Evolutionary conservation across 306 rosid genomes (phyloP).

Genomic region (Vigna angularis): DNA sequence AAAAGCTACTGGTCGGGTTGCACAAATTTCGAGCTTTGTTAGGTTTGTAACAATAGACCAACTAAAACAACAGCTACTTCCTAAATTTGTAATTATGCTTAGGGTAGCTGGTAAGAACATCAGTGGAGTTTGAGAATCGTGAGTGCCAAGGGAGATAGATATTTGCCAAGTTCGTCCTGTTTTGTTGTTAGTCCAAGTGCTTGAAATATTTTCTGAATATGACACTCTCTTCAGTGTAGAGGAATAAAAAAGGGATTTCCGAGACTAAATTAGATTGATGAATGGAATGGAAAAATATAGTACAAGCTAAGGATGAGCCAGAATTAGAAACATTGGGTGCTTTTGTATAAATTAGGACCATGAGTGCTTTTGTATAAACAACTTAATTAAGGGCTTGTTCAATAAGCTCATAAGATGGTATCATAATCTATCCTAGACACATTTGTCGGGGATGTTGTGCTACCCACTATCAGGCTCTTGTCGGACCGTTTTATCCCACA

Average conservation of each 20-base stretch:
- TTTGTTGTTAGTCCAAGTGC: constrained; percentile 29
- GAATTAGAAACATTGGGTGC: not conserved
- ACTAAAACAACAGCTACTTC: constrained; percentile 8
- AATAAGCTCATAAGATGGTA: too few species aligned
- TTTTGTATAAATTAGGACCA: not conserved
- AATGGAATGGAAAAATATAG: not conserved
- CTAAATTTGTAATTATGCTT: constrained; percentile 4
- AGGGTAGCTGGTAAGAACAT: not conserved
- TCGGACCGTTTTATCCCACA: too few species aligned
- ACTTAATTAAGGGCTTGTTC: too few species aligned
- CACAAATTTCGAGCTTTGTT: not conserved
- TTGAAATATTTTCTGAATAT: constrained; percentile 24
- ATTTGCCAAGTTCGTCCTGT: not conserved
- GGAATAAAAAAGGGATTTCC: not conserved
- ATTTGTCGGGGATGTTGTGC: too few species aligned
- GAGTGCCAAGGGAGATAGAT: constrained; percentile 2
- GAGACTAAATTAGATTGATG: not conserved
- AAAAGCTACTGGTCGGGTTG: not conserved
- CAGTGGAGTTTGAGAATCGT: not conserved
- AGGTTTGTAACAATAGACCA: not conserved
- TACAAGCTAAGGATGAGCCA: not conserved
- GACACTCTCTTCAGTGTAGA: not conserved
- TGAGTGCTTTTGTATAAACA: not conserved
- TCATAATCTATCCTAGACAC: too few species aligned
- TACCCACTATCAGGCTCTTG: too few species aligned